phyloP scores from a whole-genome alignment of 106 monocot genomes.

The Apostasia ramifera region DNA sequence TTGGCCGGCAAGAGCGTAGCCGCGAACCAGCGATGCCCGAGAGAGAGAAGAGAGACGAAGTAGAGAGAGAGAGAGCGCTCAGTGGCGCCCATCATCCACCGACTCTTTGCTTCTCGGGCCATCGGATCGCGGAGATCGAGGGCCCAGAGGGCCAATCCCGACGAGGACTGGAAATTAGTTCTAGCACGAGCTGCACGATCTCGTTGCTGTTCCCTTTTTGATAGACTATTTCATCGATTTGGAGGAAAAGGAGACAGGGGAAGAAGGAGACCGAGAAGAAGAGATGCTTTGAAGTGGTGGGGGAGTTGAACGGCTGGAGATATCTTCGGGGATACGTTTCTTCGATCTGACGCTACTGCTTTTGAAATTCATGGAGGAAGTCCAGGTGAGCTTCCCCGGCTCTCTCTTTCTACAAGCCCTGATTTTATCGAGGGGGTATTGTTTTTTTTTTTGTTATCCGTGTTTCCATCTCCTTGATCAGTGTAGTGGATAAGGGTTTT shows the following conservation, averaged over 20 bases:
- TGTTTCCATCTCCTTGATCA: background rate
- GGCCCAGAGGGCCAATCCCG: background rate
- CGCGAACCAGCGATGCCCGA: no score
- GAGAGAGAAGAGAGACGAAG: background rate
- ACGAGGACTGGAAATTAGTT: background rate
- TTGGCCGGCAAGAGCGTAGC: no score
- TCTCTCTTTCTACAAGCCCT: background rate
- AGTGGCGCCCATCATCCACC: background rate
- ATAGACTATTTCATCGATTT: background rate
- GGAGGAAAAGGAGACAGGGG: background rate
- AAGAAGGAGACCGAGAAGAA: background rate
- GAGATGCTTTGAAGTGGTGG: no score
- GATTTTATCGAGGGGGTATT: background rate
- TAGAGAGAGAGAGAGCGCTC: background rate
- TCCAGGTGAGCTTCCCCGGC: conserved; percentile 2
- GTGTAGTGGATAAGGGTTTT: conserved; percentile 1
- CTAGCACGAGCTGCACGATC: background rate
- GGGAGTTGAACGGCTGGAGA: no score
- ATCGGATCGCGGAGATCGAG: background rate
- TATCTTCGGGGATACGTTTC: background rate
- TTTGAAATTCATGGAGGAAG: background rate
- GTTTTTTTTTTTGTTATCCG: conserved; percentile 1
- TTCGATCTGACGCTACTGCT: background rate
- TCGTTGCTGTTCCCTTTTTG: background rate
- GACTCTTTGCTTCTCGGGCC: background rate